Evolutionary conservation across 2,329 filamentous ascomycete species (phyloP).

Genomic region (Epichloe brachyelytri): DNA sequence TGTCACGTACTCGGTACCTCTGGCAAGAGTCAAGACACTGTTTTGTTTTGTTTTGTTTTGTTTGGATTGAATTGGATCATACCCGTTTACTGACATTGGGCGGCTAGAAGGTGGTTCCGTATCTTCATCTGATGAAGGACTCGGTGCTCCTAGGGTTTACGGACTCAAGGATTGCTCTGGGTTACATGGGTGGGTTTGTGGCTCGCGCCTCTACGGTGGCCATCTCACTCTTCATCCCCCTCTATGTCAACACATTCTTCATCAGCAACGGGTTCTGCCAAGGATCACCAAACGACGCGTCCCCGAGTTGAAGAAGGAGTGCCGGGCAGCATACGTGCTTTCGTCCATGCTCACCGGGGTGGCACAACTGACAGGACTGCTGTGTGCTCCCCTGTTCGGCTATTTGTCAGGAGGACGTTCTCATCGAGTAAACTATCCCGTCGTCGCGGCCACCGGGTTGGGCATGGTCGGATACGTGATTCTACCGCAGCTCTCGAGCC

Average conservation of each 20-base stretch:
- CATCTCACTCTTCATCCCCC: slow-evolving; percentile 86
- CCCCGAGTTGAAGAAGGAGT: slow-evolving; percentile 71
- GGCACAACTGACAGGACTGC: slow-evolving; percentile 72
- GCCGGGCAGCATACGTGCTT: slow-evolving; percentile 74
- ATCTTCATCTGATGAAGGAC: slow-evolving; percentile 45
- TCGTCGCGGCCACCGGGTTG: slow-evolving; percentile 56
- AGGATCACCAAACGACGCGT: slow-evolving; percentile 48
- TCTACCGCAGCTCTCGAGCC: slow-evolving; percentile 65
- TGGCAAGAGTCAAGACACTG: too few species aligned
- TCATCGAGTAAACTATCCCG: slow-evolving; percentile 54
- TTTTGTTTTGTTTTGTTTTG: too few species aligned
- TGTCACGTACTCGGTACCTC: not conserved
- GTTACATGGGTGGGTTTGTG: slow-evolving; percentile 89
- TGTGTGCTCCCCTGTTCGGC: slow-evolving; percentile 84
- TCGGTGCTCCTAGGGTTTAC: slow-evolving; percentile 58
- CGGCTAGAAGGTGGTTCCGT: slow-evolving; percentile 33
- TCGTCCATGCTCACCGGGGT: slow-evolving; percentile 79
- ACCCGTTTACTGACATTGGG: not conserved
- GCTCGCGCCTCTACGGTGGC: slow-evolving; percentile 88
- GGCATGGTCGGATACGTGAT: slow-evolving; percentile 67
- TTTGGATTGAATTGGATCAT: not conserved
- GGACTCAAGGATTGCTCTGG: slow-evolving; percentile 68
- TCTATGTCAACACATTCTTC: slow-evolving; percentile 88
- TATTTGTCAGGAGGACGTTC: slow-evolving; percentile 65
- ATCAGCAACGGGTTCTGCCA: slow-evolving; percentile 69